These are phyloP conservation scores for Acaromyces ingoldii DNA, from an alignment of 1,284 basidiomycete species.

Conservation along the genomic window DNA sequence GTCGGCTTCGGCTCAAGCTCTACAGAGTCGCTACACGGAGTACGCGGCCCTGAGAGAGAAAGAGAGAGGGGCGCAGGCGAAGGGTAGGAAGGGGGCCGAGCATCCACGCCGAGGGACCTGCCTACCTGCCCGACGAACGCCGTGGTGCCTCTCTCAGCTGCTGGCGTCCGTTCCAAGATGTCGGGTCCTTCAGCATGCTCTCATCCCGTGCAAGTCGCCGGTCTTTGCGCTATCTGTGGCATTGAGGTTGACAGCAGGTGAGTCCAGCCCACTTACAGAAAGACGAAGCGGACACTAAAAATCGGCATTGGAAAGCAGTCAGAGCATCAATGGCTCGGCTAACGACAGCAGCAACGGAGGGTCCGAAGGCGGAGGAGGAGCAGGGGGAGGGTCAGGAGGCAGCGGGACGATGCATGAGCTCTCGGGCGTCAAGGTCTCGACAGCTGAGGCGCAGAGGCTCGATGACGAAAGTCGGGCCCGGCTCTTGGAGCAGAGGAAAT, in stretches of 20 bases:
- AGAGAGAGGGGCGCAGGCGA: too few relatives aligned
- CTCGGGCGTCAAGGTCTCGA: constrained; percentile 43
- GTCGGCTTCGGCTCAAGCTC: too few relatives aligned
- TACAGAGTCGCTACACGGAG: too few relatives aligned
- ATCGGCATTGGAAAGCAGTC: not conserved
- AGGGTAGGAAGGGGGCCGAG: too few relatives aligned
- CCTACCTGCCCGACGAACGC: too few relatives aligned
- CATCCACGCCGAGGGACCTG: too few relatives aligned
- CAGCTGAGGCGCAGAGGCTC: constrained; percentile 72
- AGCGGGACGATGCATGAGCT: constrained; percentile 42
- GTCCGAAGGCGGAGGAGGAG: not conserved
- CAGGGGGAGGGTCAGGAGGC: not conserved
- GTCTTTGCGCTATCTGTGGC: constrained; percentile 87
- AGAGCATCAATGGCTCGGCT: not conserved
- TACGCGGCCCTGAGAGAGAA: too few relatives aligned
- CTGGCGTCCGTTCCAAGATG: too few relatives aligned
- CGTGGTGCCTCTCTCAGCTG: too few relatives aligned
- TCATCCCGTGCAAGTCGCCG: constrained; percentile 84
- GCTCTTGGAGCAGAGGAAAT: constrained; percentile 69
- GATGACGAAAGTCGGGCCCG: constrained; percentile 74
- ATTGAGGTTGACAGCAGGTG: constrained; percentile 80
- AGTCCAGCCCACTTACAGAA: too few relatives aligned
- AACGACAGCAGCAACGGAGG: not conserved
- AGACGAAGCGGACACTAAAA: not conserved
- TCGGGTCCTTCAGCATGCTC: too few relatives aligned